Percentiles rank a stretch among this genome's conserved stretches.
phyloP scores from a whole-genome alignment of 495 filamentous ascomycete species.

The Daldinia loculata region DNA sequence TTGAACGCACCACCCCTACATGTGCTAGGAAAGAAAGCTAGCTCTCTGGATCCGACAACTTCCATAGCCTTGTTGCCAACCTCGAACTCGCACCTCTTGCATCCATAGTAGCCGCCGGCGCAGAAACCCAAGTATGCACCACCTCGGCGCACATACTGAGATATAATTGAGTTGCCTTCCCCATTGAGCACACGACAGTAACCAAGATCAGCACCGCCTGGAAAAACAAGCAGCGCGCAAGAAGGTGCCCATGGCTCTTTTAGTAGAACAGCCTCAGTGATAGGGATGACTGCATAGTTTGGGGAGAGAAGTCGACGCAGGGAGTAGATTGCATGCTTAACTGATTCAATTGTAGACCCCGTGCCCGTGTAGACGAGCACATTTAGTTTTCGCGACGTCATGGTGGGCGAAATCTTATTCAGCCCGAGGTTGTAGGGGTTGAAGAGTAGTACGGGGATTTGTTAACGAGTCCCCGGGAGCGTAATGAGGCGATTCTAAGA shows the following conservation, averaged over 20 bases:
- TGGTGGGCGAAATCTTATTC: constrained; percentile 48
- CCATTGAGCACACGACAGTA: constrained; percentile 92
- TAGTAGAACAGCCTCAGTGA: constrained; percentile 78
- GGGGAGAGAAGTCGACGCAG: constrained; percentile 90
- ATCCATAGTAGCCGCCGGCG: constrained; percentile 93
- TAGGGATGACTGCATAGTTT: constrained; percentile 89
- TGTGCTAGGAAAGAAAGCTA: constrained; percentile 85
- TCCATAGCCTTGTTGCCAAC: constrained; percentile 82
- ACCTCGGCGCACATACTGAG: constrained; percentile 84
- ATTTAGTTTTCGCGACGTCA: constrained; percentile 76
- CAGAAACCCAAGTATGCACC: constrained; percentile 91
- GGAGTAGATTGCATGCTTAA: constrained; percentile 87
- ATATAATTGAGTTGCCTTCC: constrained; percentile 82
- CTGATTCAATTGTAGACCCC: constrained; percentile 86
- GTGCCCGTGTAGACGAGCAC: constrained; percentile 87
- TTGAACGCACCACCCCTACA: constrained; percentile 88
- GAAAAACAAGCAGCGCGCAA: constrained; percentile 89
- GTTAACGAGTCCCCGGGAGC: not conserved
- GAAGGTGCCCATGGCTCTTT: constrained; percentile 92
- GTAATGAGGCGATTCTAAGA: constrained; percentile 22
- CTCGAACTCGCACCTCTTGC: constrained; percentile 85
- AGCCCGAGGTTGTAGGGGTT: no score
- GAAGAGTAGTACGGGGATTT: not conserved
- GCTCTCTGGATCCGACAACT: constrained; percentile 85
- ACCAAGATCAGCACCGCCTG: constrained; percentile 92